Evolutionary conservation across 2,329 filamentous ascomycete genomes (phyloP), one percentile per base, ranked within the genome.

Genomic region (Pseudogymnoascus sp.): DNA sequence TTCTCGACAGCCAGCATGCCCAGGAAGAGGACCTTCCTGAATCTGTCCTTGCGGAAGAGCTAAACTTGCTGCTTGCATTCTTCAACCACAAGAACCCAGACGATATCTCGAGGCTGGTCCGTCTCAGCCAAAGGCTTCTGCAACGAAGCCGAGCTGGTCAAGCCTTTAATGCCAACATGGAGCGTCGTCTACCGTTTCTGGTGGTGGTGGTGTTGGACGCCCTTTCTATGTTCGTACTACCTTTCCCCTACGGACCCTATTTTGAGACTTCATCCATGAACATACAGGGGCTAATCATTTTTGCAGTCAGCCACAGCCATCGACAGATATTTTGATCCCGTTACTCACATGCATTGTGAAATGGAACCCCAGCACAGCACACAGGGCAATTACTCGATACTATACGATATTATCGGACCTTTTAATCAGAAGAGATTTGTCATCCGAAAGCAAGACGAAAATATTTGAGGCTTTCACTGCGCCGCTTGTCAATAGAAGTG

Each of bases 21-120:
- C 63, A 68, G n/a, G 65, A 68, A 60, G 72, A 74, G 3, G 35
- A 57, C n/a, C 9, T 35, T 61, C 63, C 67, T 4, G 62, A 65
- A 1, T 71, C 75, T 63, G 74, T 73, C 61, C 67, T 75, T 15
- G 69, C 71, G 5, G 65, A 68, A 37, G 78, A 77, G 52, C 71
- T 80, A 30, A 75, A 74, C 30, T 71, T 84, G 7, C 69, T 84
- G 23, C 69, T 81, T 19, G 72, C 75, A 10, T 76, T 81, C 63
- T 82, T 81, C 70, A 75, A 77, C 30, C 67, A 73, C 7, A 69
- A 69, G 15, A 67, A 70, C 58, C 37, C 68, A 52, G 75, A 79
- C 57, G 83, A 86, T 68, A 68, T 79, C 38, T 69, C 68, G 33
- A 75, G 82, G 59, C 70, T 84, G 34, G 70, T 73, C 45, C 61